Evolutionary conservation across 1,284 basidiomycete species (phyloP).

Genomic region (Fomitopsis pinicola): DNA sequence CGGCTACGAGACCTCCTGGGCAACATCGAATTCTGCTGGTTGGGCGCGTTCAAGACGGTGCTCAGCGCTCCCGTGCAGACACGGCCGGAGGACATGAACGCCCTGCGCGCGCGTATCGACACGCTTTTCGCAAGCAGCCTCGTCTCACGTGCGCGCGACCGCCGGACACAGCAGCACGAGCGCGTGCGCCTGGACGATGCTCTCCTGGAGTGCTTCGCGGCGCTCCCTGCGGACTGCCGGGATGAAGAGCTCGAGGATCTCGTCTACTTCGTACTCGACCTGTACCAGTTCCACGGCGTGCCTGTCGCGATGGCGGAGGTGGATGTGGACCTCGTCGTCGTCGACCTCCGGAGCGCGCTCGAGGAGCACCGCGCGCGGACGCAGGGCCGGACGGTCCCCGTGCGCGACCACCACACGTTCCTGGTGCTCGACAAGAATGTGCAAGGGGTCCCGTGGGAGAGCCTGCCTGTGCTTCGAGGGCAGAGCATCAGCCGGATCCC

Average conservation of each 20-base stretch:
- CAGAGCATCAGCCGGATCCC: slow-evolving; percentile 90
- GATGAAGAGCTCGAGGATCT: slow-evolving; percentile 97
- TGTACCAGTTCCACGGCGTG: slow-evolving; percentile 91
- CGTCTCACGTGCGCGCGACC: slow-evolving; percentile 38
- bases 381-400: slow-evolving; percentile 22
- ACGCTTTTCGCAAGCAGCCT: slow-evolving; percentile 69
- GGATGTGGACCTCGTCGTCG: slow-evolving; percentile 82
- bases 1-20: slow-evolving; percentile 74
- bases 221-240: slow-evolving; percentile 73
- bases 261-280: slow-evolving; percentile 90
- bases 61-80: slow-evolving; percentile 52
- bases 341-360: slow-evolving; percentile 67
- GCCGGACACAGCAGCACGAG: slow-evolving; percentile 49
- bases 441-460: slow-evolving; percentile 94
- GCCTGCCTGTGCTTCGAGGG: slow-evolving; percentile 81
- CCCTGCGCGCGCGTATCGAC: slow-evolving; percentile 66
- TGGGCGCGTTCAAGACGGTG: slow-evolving; percentile 95
- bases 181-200: slow-evolving; percentile 62
- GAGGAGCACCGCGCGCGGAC: slow-evolving; percentile 60
- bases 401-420: slow-evolving; percentile 72
- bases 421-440: slow-evolving; percentile 90
- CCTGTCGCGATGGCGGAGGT: slow-evolving; percentile 90
- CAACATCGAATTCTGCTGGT: slow-evolving; percentile 93
- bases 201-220: slow-evolving; percentile 84
- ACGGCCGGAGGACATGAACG: slow-evolving; percentile 41